A percentile compares a stretch with the other conserved stretches of the same genome.
Conservation (phyloP, 2,329 filamentous ascomycete species). For the Curvularia lunata region DNA sequence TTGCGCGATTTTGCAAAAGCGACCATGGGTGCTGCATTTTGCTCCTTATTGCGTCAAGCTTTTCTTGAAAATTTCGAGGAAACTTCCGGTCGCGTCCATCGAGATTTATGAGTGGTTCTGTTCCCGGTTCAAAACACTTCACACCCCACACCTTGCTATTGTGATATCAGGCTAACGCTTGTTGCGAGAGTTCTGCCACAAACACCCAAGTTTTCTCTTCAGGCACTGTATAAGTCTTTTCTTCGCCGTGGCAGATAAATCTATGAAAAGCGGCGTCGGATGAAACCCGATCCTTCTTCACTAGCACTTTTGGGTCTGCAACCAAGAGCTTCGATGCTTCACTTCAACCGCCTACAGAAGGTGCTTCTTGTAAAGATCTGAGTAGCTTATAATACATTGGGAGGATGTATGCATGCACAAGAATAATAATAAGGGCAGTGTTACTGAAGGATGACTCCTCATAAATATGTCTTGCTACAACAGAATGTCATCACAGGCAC, state of each 20-base stretch:
- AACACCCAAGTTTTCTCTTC: not conserved
- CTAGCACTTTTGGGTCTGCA: constrained; percentile 36
- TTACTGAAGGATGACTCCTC: constrained; percentile 23
- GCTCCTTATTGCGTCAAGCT: not conserved
- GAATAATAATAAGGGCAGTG: constrained; percentile 19
- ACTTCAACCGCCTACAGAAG: constrained; percentile 40
- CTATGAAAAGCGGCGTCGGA: constrained; percentile 3
- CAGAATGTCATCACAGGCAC: not conserved
- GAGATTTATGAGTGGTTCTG: not conserved
- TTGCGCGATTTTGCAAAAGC: not conserved
- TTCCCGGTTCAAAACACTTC: not conserved
- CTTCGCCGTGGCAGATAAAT: not conserved
- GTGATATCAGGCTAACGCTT: not conserved
- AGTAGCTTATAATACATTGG: constrained; percentile 32
- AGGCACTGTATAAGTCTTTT: not conserved
- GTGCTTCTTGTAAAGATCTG: constrained; percentile 39
- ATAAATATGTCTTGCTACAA: constrained; percentile 23
- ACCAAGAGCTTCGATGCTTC: constrained; percentile 30
- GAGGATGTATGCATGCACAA: constrained; percentile 26
- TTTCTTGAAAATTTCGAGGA: not conserved
- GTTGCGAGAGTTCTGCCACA: not conserved
- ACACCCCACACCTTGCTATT: too few species aligned
- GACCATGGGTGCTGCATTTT: not conserved
- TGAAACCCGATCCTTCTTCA: constrained; percentile 35
- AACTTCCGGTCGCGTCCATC: not conserved